Evolutionary conservation across 2,329 filamentous ascomycete genomes (phyloP).

Genomic region (Colletotrichum sp.): DNA sequence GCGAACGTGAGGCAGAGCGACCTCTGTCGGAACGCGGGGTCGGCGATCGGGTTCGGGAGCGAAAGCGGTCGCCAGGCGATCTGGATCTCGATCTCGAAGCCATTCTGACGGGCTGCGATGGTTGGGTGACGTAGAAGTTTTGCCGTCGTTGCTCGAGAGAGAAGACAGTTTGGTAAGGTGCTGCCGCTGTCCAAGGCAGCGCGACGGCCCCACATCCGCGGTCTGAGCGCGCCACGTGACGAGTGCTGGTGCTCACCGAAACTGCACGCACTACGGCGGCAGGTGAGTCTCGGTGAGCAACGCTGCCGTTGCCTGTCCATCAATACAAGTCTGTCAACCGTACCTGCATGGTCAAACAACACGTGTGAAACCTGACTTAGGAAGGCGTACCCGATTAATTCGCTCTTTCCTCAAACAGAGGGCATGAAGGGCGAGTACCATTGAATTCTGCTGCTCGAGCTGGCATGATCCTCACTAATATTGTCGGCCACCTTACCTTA

Average conservation of each 20-base stretch:
- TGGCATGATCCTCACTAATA: background rate
- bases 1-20: conserved; percentile 33
- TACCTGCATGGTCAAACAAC: too few relatives aligned
- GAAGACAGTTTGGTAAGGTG: background rate
- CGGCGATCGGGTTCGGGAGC: conserved; percentile 39
- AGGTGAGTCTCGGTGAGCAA: background rate
- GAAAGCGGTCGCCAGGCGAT: conserved; percentile 32
- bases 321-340: too few relatives aligned
- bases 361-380: background rate
- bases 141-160: background rate
- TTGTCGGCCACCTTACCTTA: background rate
- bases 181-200: background rate
- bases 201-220: background rate
- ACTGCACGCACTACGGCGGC: background rate
- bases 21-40: conserved; percentile 34
- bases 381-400: background rate
- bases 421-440: background rate
- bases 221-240: background rate
- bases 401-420: background rate
- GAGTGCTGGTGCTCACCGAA: background rate
- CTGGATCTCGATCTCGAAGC: conserved; percentile 18
- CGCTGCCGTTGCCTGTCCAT: background rate
- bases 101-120: conserved; percentile 6
- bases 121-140: background rate
- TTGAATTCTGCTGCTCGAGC: background rate